A percentile compares a stretch with the other conserved stretches of the same genome.
These are phyloP conservation scores for Cinnamomum micranthum DNA, from an alignment of 164 flowering plant genomes.

Conservation along the genomic window DNA sequence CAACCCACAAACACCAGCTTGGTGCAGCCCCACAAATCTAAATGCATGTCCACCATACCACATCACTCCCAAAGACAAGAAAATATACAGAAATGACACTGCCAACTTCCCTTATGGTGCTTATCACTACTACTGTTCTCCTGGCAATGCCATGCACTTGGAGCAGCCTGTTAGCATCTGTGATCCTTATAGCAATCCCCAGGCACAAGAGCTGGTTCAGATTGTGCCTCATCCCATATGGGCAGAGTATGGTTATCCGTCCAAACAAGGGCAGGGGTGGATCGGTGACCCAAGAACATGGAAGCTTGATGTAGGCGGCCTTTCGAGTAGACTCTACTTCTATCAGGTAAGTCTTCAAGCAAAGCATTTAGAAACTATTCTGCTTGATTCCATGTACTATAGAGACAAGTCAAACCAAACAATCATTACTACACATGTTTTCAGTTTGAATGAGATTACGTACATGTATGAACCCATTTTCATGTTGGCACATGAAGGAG, in stretches of 20 bases:
- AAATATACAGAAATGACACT: conserved; percentile 55
- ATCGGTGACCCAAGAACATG: conserved; percentile 65
- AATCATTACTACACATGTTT: no score
- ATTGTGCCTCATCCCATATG: conserved; percentile 74
- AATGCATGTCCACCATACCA: conserved; percentile 70
- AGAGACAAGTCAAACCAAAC: no score
- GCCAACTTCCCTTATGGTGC: conserved; percentile 63
- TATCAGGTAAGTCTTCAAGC: conserved; percentile 51
- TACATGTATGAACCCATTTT: no score
- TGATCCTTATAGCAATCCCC: conserved; percentile 92
- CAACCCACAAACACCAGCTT: conserved; percentile 55
- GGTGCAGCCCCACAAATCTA: conserved; percentile 51
- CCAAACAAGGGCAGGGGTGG: conserved; percentile 71
- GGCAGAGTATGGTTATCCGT: conserved; percentile 76
- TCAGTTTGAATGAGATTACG: no score
- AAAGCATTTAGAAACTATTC: no score
- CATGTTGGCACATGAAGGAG: no score
- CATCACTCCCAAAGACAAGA: conserved; percentile 39
- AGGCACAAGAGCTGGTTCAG: conserved; percentile 75
- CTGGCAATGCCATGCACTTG: conserved; percentile 53
- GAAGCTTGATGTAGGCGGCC: conserved; percentile 78
- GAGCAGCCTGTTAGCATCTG: conserved; percentile 55
- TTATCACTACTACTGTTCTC: conserved; percentile 73
- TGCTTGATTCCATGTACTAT: no score
- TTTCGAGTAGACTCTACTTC: conserved; percentile 69